Percentiles rank a stretch among this genome's conserved stretches.
Evolutionary conservation across 352 stramenopile genomes (phyloP).

Genomic region (Globisporangium parvum): DNA sequence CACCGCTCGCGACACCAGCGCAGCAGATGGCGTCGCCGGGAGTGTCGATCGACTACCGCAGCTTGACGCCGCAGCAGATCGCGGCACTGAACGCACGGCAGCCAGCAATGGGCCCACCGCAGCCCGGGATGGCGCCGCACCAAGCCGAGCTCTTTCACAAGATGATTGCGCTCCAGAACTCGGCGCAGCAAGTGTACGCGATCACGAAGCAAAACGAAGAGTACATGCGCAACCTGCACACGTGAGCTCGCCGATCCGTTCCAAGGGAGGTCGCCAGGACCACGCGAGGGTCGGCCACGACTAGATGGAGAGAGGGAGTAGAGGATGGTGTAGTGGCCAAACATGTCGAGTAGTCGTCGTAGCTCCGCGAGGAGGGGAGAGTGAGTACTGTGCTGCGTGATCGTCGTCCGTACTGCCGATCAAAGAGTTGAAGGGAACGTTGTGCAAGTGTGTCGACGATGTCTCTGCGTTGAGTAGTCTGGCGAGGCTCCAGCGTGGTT

Average conservation of each 20-base stretch:
- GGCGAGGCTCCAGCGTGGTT: too few species aligned
- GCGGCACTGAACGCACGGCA: not conserved
- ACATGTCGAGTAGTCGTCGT: too few species aligned
- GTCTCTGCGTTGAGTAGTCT: too few species aligned
- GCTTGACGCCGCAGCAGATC: not conserved
- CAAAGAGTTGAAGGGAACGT: too few species aligned
- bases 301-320: not conserved
- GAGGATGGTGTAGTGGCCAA: not conserved
- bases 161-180: conserved; percentile 14
- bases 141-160: conserved; percentile 10
- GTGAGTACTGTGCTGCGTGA: too few species aligned
- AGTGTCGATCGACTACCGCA: not conserved
- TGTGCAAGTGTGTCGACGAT: too few species aligned
- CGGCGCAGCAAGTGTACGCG: conserved; percentile 11
- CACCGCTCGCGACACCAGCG: not conserved
- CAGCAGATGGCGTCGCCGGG: not conserved
- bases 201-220: conserved; percentile 13
- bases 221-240: conserved; percentile 11
- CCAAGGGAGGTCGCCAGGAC: too few species aligned
- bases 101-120: not conserved
- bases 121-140: conserved; percentile 10
- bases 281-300: too few species aligned
- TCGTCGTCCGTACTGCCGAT: too few species aligned
- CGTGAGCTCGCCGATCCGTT: too few species aligned
- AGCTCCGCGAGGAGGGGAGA: too few species aligned